These are phyloP conservation scores for Diplodia corticola DNA, from an alignment of 2,329 filamentous ascomycete genomes.

Conservation along the genomic window DNA sequence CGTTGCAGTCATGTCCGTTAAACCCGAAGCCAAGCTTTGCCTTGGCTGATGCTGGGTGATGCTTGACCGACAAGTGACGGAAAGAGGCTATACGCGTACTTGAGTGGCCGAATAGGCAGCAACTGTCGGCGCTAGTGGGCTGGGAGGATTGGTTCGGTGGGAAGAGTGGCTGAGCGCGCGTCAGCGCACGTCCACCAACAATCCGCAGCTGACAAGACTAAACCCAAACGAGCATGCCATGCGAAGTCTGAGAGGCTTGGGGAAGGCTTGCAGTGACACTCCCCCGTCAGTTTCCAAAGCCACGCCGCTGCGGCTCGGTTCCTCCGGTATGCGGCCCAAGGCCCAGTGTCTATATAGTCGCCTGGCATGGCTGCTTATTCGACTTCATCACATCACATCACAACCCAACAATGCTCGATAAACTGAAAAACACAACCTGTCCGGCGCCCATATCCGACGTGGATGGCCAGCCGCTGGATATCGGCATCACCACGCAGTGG, in stretches of 20 bases:
- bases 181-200: neutral
- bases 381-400: neutral
- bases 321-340: no score
- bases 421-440: neutral
- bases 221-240: neutral
- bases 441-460: constrained; percentile 1
- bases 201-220: neutral
- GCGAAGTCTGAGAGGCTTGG: neutral
- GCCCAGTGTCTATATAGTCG: neutral
- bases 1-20: no score
- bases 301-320: neutral
- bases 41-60: neutral
- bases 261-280: neutral
- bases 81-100: neutral
- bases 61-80: neutral
- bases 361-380: no score
- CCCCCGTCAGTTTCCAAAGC: neutral
- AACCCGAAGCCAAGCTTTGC: neutral
- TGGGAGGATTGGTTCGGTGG: neutral
- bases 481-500: constrained; percentile 22
- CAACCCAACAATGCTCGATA: neutral
- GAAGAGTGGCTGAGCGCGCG: neutral
- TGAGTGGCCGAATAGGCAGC: neutral
- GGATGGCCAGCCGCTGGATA: neutral
- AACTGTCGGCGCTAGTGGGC: neutral